These are phyloP conservation scores for Castanea crenata DNA, from an alignment of 306 rosid genomes.

Conservation along the genomic window DNA sequence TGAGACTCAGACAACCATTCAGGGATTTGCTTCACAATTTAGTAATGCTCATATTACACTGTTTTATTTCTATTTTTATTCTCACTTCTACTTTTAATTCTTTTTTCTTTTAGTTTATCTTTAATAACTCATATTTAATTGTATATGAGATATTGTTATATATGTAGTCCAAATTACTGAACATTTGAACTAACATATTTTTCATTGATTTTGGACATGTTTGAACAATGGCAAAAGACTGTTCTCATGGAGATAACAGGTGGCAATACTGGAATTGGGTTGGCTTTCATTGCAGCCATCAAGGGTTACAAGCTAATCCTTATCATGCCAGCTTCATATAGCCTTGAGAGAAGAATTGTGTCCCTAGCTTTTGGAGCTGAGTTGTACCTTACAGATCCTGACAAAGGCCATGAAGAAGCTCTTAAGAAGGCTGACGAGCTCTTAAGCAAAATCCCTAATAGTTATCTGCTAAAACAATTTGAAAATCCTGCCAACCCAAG, in stretches of 20 bases:
- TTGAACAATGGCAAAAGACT: slow-evolving; percentile 41
- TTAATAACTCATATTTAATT: no score
- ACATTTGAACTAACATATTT: slow-evolving; percentile 5
- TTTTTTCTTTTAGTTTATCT: no score
- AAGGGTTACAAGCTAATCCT: slow-evolving; percentile 66
- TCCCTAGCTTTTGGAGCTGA: slow-evolving; percentile 81
- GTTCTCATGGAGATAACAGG: slow-evolving; percentile 69
- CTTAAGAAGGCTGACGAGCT: slow-evolving; percentile 55
- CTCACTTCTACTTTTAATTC: no score
- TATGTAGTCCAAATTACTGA: slow-evolving; percentile 4
- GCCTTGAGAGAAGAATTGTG: slow-evolving; percentile 66
- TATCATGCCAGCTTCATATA: slow-evolving; percentile 54
- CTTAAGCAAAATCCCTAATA: slow-evolving; percentile 41
- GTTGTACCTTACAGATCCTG: slow-evolving; percentile 61
- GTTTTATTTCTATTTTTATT: no score
- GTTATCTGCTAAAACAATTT: slow-evolving; percentile 55
- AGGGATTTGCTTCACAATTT: no score
- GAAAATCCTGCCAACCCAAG: slow-evolving; percentile 69
- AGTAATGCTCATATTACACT: no score
- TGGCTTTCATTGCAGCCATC: slow-evolving; percentile 72
- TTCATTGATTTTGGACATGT: slow-evolving; percentile 17
- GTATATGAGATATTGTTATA: no score
- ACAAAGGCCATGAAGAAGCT: slow-evolving; percentile 47
- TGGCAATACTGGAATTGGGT: slow-evolving; percentile 87
- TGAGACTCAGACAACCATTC: no score